phyloP scores from a whole-genome alignment of 2,329 filamentous ascomycete genomes.

The Microascus cirrosus region DNA sequence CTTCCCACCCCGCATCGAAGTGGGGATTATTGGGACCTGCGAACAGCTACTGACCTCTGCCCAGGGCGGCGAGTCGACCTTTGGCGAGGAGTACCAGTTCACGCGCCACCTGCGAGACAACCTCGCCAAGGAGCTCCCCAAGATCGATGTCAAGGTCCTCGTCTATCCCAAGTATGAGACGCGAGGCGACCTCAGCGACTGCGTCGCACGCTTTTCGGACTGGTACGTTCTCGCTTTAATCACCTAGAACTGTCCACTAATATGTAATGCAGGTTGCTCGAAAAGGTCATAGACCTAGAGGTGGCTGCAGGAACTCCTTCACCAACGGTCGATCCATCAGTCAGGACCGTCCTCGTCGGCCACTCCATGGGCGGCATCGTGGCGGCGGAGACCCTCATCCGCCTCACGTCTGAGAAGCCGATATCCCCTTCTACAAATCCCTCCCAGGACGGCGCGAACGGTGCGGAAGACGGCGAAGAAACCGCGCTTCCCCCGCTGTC shows the following conservation, averaged over 20 bases:
- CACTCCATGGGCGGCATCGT: conserved; percentile 94
- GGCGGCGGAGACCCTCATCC: conserved; percentile 75
- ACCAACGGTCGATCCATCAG: conserved; percentile 76
- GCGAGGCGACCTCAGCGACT: conserved; percentile 61
- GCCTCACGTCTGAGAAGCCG: conserved; percentile 48
- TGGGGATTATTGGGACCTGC: background rate
- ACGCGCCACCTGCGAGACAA: conserved; percentile 59
- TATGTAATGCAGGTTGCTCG: conserved; percentile 54
- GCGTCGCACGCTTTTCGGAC: conserved; percentile 62
- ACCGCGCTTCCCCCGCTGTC: conserved; percentile 27
- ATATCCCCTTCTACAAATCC: conserved; percentile 27
- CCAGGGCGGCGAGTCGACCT: conserved; percentile 68
- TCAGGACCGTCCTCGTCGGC: conserved; percentile 70
- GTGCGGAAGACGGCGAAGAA: conserved; percentile 19
- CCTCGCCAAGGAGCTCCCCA: conserved; percentile 55
- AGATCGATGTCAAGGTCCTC: conserved; percentile 53
- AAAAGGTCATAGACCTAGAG: conserved; percentile 90
- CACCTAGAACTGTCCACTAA: background rate
- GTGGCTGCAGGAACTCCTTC: conserved; percentile 69
- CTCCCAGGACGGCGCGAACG: conserved; percentile 14
- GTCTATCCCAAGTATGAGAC: conserved; percentile 79
- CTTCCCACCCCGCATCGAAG: background rate
- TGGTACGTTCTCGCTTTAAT: conserved; percentile 37
- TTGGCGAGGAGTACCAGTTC: conserved; percentile 54
- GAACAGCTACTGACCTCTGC: background rate